Evolutionary conservation across 2,329 filamentous ascomycete species (phyloP).

Genomic region (Helminthosporium solani): DNA sequence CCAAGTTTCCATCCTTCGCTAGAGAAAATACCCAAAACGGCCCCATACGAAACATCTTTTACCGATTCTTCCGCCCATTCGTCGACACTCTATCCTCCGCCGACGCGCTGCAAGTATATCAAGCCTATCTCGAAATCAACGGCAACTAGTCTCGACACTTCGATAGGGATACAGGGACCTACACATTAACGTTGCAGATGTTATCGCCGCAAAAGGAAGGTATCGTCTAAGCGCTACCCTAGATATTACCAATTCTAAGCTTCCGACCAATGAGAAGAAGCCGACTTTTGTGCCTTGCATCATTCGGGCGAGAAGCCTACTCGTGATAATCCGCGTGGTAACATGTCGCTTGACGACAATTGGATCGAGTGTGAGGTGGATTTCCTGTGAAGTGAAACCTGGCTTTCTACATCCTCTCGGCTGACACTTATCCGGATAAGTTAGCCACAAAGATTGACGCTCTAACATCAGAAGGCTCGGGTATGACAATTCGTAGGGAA

Average conservation of each 20-base stretch:
- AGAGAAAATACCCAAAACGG: too few relatives aligned
- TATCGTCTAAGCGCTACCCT: conserved; percentile 8
- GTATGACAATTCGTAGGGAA: neutral
- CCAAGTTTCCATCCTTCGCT: too few relatives aligned
- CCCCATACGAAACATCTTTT: too few relatives aligned
- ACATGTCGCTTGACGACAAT: neutral
- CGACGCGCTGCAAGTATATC: too few relatives aligned
- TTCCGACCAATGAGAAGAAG: conserved; percentile 1
- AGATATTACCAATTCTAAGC: conserved; percentile 2
- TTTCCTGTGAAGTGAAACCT: neutral
- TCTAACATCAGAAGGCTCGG: neutral
- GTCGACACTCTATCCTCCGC: too few relatives aligned
- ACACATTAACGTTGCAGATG: conserved; percentile 8
- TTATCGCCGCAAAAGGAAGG: conserved; percentile 13
- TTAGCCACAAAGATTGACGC: neutral
- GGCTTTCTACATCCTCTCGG: too few relatives aligned
- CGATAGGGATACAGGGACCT: too few relatives aligned
- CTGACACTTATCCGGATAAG: neutral
- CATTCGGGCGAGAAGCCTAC: conserved; percentile 3
- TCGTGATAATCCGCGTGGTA: conserved; percentile 1
- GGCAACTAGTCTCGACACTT: too few relatives aligned
- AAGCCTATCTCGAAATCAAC: too few relatives aligned
- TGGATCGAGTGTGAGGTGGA: neutral
- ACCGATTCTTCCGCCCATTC: too few relatives aligned
- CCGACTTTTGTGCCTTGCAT: conserved; percentile 6